Evolutionary conservation across 1,139 yeast genomes (phyloP).

Genomic region (Geotrichum candidum): DNA sequence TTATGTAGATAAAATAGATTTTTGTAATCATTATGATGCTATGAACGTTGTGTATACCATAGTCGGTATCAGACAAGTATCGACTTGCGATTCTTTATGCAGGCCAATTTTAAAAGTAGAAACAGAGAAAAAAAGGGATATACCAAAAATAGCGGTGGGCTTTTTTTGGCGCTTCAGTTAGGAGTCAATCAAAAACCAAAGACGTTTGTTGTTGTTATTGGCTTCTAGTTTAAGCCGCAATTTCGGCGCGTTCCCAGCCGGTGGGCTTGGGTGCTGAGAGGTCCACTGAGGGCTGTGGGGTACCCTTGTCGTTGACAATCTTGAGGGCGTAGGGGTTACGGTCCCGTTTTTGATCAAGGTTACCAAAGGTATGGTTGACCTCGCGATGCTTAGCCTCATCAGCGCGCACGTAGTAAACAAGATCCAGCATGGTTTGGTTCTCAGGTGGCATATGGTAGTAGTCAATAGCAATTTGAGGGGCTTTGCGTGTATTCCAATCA

Average conservation of each 20-base stretch:
- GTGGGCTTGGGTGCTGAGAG: slow-evolving; percentile 36
- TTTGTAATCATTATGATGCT: no score
- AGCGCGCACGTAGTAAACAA: slow-evolving; percentile 52
- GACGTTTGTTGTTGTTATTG: no score
- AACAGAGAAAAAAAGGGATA: no score
- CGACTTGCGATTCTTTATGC: no score
- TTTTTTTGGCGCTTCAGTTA: not conserved
- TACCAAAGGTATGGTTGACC: slow-evolving; percentile 71
- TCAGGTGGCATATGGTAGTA: slow-evolving; percentile 53
- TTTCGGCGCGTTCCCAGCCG: slow-evolving; percentile 67
- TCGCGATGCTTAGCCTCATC: slow-evolving; percentile 76
- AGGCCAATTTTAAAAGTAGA: no score
- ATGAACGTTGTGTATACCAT: no score
- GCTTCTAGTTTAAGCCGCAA: slow-evolving; percentile 26
- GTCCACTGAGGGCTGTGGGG: slow-evolving; percentile 54
- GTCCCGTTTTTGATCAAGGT: slow-evolving; percentile 47
- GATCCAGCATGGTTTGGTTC: slow-evolving; percentile 52
- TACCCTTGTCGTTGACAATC: slow-evolving; percentile 31
- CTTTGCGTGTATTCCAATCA: slow-evolving; percentile 38
- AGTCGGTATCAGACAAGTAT: no score
- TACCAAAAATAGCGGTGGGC: no score
- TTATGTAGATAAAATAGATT: no score
- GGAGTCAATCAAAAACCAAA: no score
- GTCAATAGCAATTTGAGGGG: slow-evolving; percentile 48
- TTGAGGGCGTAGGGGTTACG: slow-evolving; percentile 64